Conservation (phyloP, 1,284 basidiomycete species). For the Porodaedalea pini region DNA sequence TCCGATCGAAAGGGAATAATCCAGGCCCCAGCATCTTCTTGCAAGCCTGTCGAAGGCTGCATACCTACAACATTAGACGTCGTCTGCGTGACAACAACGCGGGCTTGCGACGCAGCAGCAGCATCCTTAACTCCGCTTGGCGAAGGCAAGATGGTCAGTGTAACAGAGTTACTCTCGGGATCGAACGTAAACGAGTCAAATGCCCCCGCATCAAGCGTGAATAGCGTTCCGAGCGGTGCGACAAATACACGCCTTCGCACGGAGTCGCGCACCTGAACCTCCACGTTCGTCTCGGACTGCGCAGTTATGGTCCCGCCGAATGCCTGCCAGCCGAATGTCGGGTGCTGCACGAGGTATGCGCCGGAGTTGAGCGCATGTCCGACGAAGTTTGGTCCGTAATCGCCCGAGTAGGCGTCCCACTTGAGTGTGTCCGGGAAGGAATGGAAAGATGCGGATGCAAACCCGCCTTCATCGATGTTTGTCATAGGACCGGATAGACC, state of each 20-base stretch:
- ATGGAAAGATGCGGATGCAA: constrained; percentile 57
- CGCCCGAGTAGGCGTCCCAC: constrained; percentile 59
- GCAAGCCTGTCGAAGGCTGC: constrained; percentile 37
- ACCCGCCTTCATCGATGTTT: constrained; percentile 55
- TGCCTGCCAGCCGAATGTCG: constrained; percentile 60
- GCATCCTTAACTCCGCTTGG: constrained; percentile 38
- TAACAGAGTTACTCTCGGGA: constrained; percentile 37
- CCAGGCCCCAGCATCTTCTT: constrained; percentile 47
- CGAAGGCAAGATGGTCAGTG: constrained; percentile 39
- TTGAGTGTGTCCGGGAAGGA: constrained; percentile 54
- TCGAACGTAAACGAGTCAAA: constrained; percentile 46
- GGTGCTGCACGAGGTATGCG: constrained; percentile 51
- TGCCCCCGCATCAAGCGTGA: constrained; percentile 53
- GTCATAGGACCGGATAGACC: constrained; percentile 51
- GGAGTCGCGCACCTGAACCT: constrained; percentile 46
- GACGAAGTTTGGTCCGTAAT: constrained; percentile 60
- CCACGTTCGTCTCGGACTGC: constrained; percentile 36
- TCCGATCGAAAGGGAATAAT: constrained; percentile 40
- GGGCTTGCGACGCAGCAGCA: constrained; percentile 45
- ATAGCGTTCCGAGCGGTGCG: constrained; percentile 45
- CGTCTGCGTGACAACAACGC: constrained; percentile 42
- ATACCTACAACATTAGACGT: constrained; percentile 42
- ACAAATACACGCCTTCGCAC: constrained; percentile 50
- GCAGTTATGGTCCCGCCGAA: constrained; percentile 50
- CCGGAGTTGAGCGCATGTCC: constrained; percentile 53